Base-by-base conservation (phyloP, 441 rosid genomes). In the Populus hybrid region DNA sequence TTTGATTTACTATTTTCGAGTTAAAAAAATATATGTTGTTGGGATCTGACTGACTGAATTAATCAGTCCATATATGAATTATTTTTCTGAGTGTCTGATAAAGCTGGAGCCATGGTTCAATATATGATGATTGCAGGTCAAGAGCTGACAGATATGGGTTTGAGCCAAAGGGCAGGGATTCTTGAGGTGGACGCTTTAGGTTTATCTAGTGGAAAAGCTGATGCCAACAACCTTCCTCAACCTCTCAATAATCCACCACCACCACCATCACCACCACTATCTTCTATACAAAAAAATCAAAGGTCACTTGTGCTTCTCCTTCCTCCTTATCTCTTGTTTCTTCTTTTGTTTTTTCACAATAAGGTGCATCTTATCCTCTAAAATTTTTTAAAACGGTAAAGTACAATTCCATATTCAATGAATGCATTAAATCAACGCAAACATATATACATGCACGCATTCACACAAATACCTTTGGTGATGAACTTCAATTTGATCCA, bases 71-170 rank as follows among this genome's bases (percentile, higher is more conserved):
- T 65, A 67, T 59, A 63, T 72, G 86, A 81, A 84, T 82, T 69
- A 79, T 85, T 61, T 81, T 75, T 76, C 18, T 81, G 10, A 63
- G 63, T 81, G 85, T 78, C 85, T 78, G 85, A 83, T 72, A 79
- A 81, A 80, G 85, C 74, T 50, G 75, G 42, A 72, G 67, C 79
- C 79, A 72, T 42, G 79, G 79, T 67, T 83, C 73, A 65, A 26
- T 69, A 16, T 74, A 71, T 84, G 74, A 77, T 85, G 73, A 73
- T 83, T 85, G 76, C 88, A 88, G 94, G 89, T 82, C 88, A 79
- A 86, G 92, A 85, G 61, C 87, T 71, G 83, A 73, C 83, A 76
- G 86, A 83, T 66, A 74, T 75, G 79, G 83, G 81, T 74, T 79
- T 81, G 78, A 85, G 82, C 77, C 89, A 87, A 78, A 79, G 82